phyloP scores from a whole-genome alignment of 169 alveolate species.

The Haemoproteus tartakovskyi region DNA sequence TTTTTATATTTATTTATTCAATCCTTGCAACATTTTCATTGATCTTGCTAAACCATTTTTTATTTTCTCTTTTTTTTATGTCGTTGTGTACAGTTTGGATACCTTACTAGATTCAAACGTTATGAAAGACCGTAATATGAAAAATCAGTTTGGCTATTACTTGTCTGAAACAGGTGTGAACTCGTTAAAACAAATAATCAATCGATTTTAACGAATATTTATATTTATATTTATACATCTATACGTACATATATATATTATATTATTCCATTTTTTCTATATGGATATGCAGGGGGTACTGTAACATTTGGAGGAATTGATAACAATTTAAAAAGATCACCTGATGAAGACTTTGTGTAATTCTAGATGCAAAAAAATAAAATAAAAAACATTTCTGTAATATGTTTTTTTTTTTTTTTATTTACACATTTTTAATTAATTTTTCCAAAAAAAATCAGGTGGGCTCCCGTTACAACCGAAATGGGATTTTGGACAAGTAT shows the following conservation, averaged over 20 bases:
- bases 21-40: not conserved
- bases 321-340: slow-evolving; percentile 68
- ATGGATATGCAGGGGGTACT: slow-evolving; percentile 64
- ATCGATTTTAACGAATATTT: not conserved
- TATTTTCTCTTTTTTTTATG: not conserved
- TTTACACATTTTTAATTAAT: not conserved
- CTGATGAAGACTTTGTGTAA: slow-evolving; percentile 74
- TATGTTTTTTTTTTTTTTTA: not conserved
- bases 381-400: no score
- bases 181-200: no score
- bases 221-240: not conserved
- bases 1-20: no score
- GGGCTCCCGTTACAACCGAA: slow-evolving; percentile 63
- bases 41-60: not conserved
- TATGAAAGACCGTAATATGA: slow-evolving; percentile 13
- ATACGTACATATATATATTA: not conserved
- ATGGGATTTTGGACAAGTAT: slow-evolving; percentile 67
- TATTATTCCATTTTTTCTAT: not conserved
- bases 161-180: slow-evolving; percentile 32
- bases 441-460: no score
- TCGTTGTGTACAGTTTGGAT: slow-evolving; percentile 14
- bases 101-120: slow-evolving; percentile 17
- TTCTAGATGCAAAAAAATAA: no score
- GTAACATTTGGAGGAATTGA: slow-evolving; percentile 78
- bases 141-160: slow-evolving; percentile 51